These are phyloP conservation scores for Rhipidocladum racemiflorum DNA, from an alignment of 176 grass and related monocot species.

Conservation along the genomic window DNA sequence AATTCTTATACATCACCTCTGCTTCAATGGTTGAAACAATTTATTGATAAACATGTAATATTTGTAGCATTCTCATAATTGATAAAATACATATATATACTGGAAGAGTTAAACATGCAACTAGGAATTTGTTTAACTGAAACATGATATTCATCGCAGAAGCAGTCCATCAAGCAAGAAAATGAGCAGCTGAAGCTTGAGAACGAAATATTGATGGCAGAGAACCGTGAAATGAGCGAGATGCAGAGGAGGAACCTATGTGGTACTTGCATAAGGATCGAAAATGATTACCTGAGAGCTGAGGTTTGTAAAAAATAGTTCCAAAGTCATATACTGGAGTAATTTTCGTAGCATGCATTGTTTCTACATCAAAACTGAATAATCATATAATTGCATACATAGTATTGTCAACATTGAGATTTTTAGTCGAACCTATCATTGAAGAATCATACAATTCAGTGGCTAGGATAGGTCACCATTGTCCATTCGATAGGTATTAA, in stretches of 20 bases:
- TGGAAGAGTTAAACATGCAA: background rate
- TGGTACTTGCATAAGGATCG: background rate
- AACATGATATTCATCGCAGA: background rate
- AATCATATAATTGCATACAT: background rate
- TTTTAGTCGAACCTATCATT: too few relatives aligned
- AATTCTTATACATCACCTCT: background rate
- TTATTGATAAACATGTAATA: background rate
- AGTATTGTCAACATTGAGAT: background rate
- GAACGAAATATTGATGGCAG: background rate
- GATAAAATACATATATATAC: background rate
- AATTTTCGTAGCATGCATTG: background rate
- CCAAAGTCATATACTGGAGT: background rate
- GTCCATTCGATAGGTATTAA: background rate
- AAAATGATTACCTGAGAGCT: background rate
- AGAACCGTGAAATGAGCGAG: background rate
- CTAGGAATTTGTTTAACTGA: background rate
- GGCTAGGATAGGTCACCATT: background rate
- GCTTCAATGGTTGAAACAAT: background rate
- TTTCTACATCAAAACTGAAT: background rate
- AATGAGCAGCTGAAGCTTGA: slow-evolving; percentile 3
- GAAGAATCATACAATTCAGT: background rate
- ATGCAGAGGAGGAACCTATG: background rate
- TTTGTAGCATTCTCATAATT: background rate
- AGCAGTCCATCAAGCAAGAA: background rate
- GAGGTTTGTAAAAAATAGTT: background rate